Evolutionary conservation across 257 asterid species (phyloP), one percentile per base, ranked within the genome.

Genomic region (Solanum sitiens): DNA sequence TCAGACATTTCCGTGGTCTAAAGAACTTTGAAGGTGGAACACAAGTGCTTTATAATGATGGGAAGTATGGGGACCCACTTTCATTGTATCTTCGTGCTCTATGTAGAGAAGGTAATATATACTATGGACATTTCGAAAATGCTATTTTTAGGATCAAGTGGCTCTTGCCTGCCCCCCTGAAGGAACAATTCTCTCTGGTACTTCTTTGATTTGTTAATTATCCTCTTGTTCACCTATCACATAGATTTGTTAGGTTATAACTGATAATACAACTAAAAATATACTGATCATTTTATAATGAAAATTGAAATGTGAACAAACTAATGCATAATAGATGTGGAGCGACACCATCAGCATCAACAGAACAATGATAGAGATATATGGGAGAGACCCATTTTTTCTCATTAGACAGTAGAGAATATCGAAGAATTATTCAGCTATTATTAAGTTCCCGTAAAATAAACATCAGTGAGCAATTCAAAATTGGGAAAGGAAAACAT

Each of bases 11-110:
- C 86, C 99, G 98, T 90, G 99, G 91, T 72, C 96, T 97, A 61
- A 95, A 93, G 86, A 92, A 87, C 86, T 91, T 92, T 89, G 98
- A 95, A 92, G 98, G 98, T 32, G 98, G 99, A 89, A 94, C 95
- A 77, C 89, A 88, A 89, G 25, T 95, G 88, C 90, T 95, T 83
- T 93, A 97, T 87, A 86, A 88, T 87, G 96, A 94, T 83, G 99
- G 99, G 45, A 96, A 95, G 83, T 88, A 92, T 90, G 98, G 99
- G 88, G 99, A 97, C 91, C 99, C 99, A 86, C 98, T 97, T 76
- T 95, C 99, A 44, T 90, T 97, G 84, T 97, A 95, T 93, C 98
- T 97, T 25, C 98, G 99, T 75, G 99, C 98, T 67, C 88, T 97
- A 89, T 95, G 99, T 89, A 93, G 99, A 92, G 98, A 97, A 95